Percentiles rank a stretch among this genome's conserved stretches.
These are phyloP conservation scores for Malania oleifera DNA, from an alignment of 164 flowering plant species.

Conservation along the genomic window DNA sequence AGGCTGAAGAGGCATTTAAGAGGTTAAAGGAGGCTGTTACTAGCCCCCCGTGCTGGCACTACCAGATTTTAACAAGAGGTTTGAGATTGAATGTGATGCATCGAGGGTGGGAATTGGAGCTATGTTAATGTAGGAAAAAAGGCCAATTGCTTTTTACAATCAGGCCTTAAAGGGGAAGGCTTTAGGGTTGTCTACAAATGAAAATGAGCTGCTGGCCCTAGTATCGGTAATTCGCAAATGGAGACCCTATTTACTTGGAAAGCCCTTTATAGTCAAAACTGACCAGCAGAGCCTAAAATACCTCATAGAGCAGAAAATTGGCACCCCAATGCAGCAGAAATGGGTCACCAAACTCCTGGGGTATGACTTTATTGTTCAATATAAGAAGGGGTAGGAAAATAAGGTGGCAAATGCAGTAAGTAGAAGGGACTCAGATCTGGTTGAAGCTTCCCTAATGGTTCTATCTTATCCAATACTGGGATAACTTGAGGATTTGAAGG, in stretches of 20 bases:
- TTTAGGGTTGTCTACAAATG: no score
- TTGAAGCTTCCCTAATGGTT: no score
- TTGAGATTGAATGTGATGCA: no score
- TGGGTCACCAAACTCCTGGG: background rate
- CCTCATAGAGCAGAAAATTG: background rate
- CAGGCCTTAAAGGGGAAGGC: background rate
- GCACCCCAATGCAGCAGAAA: background rate
- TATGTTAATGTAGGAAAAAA: no score
- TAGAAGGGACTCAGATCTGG: no score
- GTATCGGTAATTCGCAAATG: background rate
- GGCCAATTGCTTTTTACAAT: background rate
- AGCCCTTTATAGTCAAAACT: background rate
- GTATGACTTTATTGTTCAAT: background rate
- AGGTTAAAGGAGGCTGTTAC: background rate
- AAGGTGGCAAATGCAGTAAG: background rate
- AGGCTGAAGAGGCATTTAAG: background rate
- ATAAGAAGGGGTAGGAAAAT: background rate
- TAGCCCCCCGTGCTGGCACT: background rate
- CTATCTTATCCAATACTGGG: no score
- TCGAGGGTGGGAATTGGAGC: no score
- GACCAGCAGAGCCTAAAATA: background rate
- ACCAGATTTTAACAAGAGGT: no score
- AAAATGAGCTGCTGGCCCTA: background rate
- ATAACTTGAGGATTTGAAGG: no score
- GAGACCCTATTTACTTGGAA: background rate